Evolutionary conservation across 2,329 filamentous ascomycete species (phyloP), one percentile per base, ranked within the genome.

Genomic region (Botrytis galanthina): DNA sequence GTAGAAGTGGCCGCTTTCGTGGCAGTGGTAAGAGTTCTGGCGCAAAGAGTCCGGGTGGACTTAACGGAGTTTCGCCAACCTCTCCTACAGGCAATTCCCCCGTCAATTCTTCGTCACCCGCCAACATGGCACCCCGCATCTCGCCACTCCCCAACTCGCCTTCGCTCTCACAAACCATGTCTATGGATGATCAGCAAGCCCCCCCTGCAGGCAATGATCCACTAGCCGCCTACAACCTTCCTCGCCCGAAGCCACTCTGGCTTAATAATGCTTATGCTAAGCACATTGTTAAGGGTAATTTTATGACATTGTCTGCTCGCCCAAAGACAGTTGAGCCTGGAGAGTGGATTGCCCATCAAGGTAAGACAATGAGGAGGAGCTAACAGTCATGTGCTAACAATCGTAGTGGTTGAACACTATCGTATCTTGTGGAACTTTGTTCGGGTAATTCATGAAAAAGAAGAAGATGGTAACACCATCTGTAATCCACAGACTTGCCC

Each of bases 201-300:
- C 69, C 75, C 42, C 68, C 74, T 51, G 72, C 74, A 72, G 57
- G 61, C 78, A 84, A 86, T 80, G 88, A 91, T 78, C 81, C 88
- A 70, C 85, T 91, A 76, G 84, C 84, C 77, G 85, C 85, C 20
- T 91, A 90, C 80, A 89, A 91, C 78, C 85, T 93, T 74, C 91
- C 91, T 74, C 87, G 89, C 59, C 88, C 89, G 46, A 85, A 90
- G 74, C 93, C 93, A 26, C 84, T 93, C 75, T 94, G 93, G 90
- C 89, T 94, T 79, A 91, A 93, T 80, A 87, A 91, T 73, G 85
- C 89, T 75, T 92, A 93, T 81, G 91, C 92, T 72, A 93, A 92
- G 81, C 90, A 97, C 80, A 97, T 97, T 77, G 95, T 98, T 80
- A 97, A 95, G 85, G 95, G 95, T 74, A 98, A 98, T 85, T 98